Evolutionary conservation across 768 basidiomycete genomes (phyloP).

Genomic region (Cystobasidium tubakii): DNA sequence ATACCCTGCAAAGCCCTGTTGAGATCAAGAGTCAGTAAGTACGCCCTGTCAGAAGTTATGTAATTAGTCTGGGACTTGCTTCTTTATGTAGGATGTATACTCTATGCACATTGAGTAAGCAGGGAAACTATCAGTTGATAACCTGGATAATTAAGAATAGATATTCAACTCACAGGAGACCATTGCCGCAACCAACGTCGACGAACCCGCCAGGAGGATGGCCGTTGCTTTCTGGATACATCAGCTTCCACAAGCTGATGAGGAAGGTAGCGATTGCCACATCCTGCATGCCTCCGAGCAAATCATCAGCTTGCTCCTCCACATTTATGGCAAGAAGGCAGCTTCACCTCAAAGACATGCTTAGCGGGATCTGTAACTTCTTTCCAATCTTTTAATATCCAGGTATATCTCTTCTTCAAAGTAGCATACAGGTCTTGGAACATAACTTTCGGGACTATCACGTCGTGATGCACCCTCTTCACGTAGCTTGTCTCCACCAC

Average conservation of each 20-base stretch:
- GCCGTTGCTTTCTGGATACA: conserved; percentile 52
- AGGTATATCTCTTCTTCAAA: conserved; percentile 77
- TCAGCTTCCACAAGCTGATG: conserved; percentile 81
- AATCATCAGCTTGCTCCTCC: background rate
- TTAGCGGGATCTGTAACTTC: conserved; percentile 80
- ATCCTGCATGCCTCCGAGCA: conserved; percentile 57
- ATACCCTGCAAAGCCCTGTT: conserved; percentile 65
- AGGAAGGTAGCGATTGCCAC: conserved; percentile 91
- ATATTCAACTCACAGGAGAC: conserved; percentile 57
- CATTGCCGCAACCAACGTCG: conserved; percentile 93
- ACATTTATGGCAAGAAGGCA: background rate
- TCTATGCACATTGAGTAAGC: no score
- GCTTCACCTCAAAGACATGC: conserved; percentile 69
- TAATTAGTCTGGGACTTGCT: background rate
- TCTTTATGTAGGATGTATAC: conserved; percentile 14
- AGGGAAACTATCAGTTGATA: no score
- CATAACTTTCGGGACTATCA: conserved; percentile 62
- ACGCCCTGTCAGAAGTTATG: background rate
- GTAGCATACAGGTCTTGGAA: conserved; percentile 88
- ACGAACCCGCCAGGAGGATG: conserved; percentile 73
- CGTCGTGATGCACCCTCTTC: conserved; percentile 79
- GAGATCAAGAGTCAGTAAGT: conserved; percentile 32
- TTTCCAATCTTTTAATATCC: conserved; percentile 63
- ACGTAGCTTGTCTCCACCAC: conserved; percentile 65
- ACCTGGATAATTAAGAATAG: no score